phyloP scores from a whole-genome alignment of 139 green algal genomes.

The Diplosphaera chodatii region DNA sequence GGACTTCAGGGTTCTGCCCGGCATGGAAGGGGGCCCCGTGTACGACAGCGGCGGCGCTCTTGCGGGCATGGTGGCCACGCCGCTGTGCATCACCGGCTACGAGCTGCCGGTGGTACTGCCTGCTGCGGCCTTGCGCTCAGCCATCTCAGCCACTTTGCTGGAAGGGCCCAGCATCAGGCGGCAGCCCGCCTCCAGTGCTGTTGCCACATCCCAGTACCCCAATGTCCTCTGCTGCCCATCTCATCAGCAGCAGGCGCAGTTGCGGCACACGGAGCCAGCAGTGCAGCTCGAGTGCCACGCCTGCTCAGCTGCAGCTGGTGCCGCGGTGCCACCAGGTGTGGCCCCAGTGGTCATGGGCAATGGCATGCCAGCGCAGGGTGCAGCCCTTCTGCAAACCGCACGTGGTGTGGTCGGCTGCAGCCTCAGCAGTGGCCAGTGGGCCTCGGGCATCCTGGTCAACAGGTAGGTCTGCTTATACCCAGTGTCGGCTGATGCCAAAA shows the following conservation, averaged over 20 bases:
- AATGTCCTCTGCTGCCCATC: neutral
- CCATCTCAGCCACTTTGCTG: constrained; percentile 13
- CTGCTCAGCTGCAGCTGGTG: too few species aligned
- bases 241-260: neutral
- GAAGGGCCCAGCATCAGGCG: neutral
- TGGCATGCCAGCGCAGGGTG: neutral
- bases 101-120: constrained; percentile 17
- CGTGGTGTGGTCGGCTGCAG: neutral
- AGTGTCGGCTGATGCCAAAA: too few species aligned
- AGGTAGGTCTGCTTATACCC: neutral
- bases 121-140: constrained; percentile 2
- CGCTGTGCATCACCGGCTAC: constrained; percentile 26
- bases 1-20: constrained; percentile 49
- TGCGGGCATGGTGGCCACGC: constrained; percentile 39
- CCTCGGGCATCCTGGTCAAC: constrained; percentile 58
- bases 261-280: too few species aligned
- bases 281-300: too few species aligned
- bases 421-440: constrained; percentile 37
- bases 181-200: neutral
- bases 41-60: constrained; percentile 1
- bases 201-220: neutral
- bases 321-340: too few species aligned
- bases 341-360: neutral
- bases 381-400: constrained; percentile 18
- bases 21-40: constrained; percentile 61